Base-by-base conservation (phyloP, 495 filamentous ascomycete genomes). In the Penicillium argentinense region DNA sequence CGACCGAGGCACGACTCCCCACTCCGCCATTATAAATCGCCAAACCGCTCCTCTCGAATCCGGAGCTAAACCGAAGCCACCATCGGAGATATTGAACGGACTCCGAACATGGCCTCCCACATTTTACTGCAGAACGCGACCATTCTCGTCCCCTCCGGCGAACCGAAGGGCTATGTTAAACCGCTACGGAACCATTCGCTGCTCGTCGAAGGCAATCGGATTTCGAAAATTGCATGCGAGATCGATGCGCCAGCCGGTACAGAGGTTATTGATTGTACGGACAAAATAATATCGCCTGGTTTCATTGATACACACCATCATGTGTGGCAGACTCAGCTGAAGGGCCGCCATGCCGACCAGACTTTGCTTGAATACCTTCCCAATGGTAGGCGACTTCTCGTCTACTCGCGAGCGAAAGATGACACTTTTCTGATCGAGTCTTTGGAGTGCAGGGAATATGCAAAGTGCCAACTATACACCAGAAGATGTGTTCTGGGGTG, bases 261-360 rank as follows among this genome's bases (percentile, higher is more conserved):
- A 1, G 45, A 71, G 37, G 42, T 75, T 24, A 66, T 84, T 12
- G 75, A 82, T 52, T 78, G 71, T 37, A 75, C 66, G 0, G 64
- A 68, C 49, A 80, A 79, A 57, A 79, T 83, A 24, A 62, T 83
- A 22, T 72, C 71, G 1, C 79, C 81, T 2, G 80, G 80, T 0
- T 83, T 83, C 56, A 60, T 83, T 29, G 77, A 82, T 48, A 83
- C 80, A 0, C 80, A 83, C 49, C 73, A 76, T 19, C 79, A 83
- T 64, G 59, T 78, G 7, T 84, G 76, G 77, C 78, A 83, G 59
- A 79, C 79, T 1, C 69, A 65, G 38, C 50, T 78, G 12, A 77
- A 69, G 42, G 64, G 66, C 0, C 47, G 60, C 13, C 64, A 67
- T 53, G 60, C 66, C 0, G 58, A 80, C 50, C 42, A 71, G 3